A percentile compares a stretch with the other conserved stretches of the same genome.
phyloP scores from a whole-genome alignment of 371 early-diverging fungal genomes.

The Mortierella sp. region DNA sequence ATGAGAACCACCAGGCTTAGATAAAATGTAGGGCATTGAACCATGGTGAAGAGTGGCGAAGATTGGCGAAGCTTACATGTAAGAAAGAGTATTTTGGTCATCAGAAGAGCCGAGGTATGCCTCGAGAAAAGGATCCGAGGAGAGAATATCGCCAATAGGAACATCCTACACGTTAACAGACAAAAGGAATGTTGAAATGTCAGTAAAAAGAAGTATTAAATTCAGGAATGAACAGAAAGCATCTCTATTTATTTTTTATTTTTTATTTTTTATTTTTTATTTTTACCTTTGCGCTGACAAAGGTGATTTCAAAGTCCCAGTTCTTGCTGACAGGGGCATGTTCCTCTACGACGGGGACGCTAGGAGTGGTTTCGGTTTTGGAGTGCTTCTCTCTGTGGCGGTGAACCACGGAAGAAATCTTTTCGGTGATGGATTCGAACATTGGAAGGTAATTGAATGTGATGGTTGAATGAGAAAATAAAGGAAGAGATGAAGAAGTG shows the following conservation, averaged over 20 bases:
- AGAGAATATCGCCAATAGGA: constrained; percentile 41
- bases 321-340: constrained; percentile 13
- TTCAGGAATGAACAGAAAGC: neutral
- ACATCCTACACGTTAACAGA: constrained; percentile 21
- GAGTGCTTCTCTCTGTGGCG: constrained; percentile 9
- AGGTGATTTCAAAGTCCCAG: constrained; percentile 42
- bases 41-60: neutral
- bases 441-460: neutral
- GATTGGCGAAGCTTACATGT: constrained; percentile 20
- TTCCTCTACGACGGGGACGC: neutral
- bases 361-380: neutral
- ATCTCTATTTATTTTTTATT: neutral
- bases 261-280: neutral
- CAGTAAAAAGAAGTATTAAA: neutral
- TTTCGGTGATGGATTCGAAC: constrained; percentile 17
- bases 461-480: neutral
- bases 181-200: neutral
- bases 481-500: neutral
- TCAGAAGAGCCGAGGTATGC: constrained; percentile 40
- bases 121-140: constrained; percentile 47
- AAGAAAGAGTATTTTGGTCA: constrained; percentile 17
- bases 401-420: constrained; percentile 11
- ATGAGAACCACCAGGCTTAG: too few species aligned
- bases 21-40: too few species aligned
- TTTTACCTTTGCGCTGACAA: constrained; percentile 38